A percentile compares a stretch with the other conserved stretches of the same genome.
Evolutionary conservation across 352 stramenopile species (phyloP).

Genomic region (Globisporangium megalacanthum): DNA sequence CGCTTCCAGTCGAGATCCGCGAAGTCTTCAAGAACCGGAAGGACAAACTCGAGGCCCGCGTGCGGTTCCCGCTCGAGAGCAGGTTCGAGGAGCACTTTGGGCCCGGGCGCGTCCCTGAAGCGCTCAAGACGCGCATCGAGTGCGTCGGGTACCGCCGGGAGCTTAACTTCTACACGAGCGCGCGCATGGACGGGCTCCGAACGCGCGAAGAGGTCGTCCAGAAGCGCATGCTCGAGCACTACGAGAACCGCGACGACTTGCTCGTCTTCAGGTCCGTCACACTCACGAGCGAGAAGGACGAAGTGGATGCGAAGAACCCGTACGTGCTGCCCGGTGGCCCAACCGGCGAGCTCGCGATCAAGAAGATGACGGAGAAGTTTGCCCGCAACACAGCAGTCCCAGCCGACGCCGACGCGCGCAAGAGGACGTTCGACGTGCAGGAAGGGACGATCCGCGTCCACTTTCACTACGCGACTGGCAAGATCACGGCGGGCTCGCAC

Average conservation of each 20-base stretch:
- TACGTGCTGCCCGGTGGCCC: conserved; percentile 70
- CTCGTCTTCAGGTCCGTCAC: conserved; percentile 81
- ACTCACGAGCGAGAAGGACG: conserved; percentile 69
- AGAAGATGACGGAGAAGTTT: conserved; percentile 94
- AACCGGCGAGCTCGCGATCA: conserved; percentile 76
- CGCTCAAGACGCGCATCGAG: conserved; percentile 76
- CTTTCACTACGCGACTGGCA: conserved; percentile 91
- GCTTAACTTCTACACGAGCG: conserved; percentile 89
- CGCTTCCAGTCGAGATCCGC: conserved; percentile 80
- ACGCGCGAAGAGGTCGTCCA: conserved; percentile 86
- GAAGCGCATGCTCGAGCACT: conserved; percentile 83
- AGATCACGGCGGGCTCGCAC: conserved; percentile 81
- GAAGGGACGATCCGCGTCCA: conserved; percentile 86
- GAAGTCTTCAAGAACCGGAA: conserved; percentile 92
- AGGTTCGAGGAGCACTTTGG: conserved; percentile 85
- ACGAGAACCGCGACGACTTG: conserved; percentile 81
- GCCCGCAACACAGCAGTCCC: conserved; percentile 41
- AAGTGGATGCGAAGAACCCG: conserved; percentile 71
- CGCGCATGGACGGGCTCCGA: conserved; percentile 84
- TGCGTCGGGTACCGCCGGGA: conserved; percentile 84
- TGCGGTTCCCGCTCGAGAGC: conserved; percentile 75
- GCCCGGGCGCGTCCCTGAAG: conserved; percentile 62
- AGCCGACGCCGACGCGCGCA: conserved; percentile 81
- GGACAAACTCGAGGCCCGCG: conserved; percentile 81
- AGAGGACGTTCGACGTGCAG: conserved; percentile 88